Percentiles rank a stretch among this genome's conserved stretches.
phyloP scores from a whole-genome alignment of 805 yeast species.

The Millerago galiae region DNA sequence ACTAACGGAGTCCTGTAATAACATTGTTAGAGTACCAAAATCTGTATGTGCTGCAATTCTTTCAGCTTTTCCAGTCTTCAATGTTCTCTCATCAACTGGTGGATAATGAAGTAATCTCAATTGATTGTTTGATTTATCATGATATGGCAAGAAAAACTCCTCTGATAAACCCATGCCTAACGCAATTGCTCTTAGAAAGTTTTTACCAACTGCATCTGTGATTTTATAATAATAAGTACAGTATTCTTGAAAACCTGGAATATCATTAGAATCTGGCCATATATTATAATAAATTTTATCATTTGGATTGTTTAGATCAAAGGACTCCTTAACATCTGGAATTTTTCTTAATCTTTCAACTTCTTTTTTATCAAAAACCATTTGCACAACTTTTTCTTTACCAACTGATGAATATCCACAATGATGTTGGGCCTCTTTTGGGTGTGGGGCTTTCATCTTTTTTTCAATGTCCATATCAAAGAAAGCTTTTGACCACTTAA shows the following conservation, averaged over 20 bases:
- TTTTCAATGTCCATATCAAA: constrained; percentile 10
- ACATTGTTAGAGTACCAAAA: constrained; percentile 23
- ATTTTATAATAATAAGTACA: constrained; percentile 16
- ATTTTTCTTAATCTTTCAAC: constrained; percentile 13
- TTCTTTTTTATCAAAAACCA: constrained; percentile 20
- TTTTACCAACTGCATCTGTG: constrained; percentile 12
- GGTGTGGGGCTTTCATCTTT: constrained; percentile 24
- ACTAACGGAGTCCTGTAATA: constrained; percentile 22
- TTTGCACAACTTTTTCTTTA: constrained; percentile 24
- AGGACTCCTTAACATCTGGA: constrained; percentile 26
- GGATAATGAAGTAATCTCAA: constrained; percentile 22
- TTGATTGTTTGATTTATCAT: constrained; percentile 20
- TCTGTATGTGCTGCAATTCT: constrained; percentile 26
- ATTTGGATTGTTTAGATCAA: constrained; percentile 20
- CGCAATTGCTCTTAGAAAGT: constrained; percentile 19
- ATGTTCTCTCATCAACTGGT: constrained; percentile 14
- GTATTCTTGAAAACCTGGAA: constrained; percentile 22
- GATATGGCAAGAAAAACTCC: constrained; percentile 17
- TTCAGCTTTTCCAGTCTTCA: constrained; percentile 18
- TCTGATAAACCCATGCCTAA: constrained; percentile 19
- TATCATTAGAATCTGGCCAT: constrained; percentile 23
- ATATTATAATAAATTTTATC: constrained; percentile 14
- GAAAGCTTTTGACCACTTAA: constrained; percentile 19
- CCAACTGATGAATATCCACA: constrained; percentile 25
- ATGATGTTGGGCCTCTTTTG: constrained; percentile 22